A percentile compares a stretch with the other conserved stretches of the same genome.
phyloP scores from a whole-genome alignment of 2,329 filamentous ascomycete species.

The Fusarium coffeatum region DNA sequence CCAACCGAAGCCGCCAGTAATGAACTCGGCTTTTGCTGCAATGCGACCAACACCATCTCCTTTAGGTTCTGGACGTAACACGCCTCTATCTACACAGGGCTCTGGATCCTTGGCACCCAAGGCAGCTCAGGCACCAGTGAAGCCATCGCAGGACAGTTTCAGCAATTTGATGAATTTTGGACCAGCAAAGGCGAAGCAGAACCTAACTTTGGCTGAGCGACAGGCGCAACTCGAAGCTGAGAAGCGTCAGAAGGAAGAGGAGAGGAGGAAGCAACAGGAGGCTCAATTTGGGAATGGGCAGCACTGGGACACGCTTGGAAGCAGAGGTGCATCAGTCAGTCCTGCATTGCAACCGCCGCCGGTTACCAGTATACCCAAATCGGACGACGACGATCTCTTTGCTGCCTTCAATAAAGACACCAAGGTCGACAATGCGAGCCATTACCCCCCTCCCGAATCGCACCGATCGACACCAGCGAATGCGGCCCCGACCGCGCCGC shows the following conservation, averaged over 20 bases:
- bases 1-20: constrained; percentile 54
- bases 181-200: constrained; percentile 70
- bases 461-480: constrained; percentile 60
- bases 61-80: constrained; percentile 66
- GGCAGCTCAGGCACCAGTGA: constrained; percentile 57
- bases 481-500: constrained; percentile 45
- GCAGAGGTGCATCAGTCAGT: constrained; percentile 58
- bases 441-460: constrained; percentile 64
- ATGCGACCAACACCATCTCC: constrained; percentile 68
- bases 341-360: constrained; percentile 44
- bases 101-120: constrained; percentile 59
- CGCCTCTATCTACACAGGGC: constrained; percentile 64
- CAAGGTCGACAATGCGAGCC: constrained; percentile 73
- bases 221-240: constrained; percentile 74
- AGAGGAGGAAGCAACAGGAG: constrained; percentile 77
- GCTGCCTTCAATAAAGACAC: constrained; percentile 75
- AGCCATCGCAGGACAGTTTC: constrained; percentile 77
- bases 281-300: constrained; percentile 80
- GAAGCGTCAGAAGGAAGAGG: constrained; percentile 78
- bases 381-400: constrained; percentile 72
- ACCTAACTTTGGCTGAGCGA: constrained; percentile 81
- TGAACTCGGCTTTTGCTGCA: constrained; percentile 60
- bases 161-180: constrained; percentile 76
- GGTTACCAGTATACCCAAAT: constrained; percentile 26
- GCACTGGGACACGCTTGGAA: constrained; percentile 80